Percentiles rank a stretch among this genome's conserved stretches.
Conservation (phyloP, 2,329 filamentous ascomycete genomes). For the Didymella segeticola region DNA sequence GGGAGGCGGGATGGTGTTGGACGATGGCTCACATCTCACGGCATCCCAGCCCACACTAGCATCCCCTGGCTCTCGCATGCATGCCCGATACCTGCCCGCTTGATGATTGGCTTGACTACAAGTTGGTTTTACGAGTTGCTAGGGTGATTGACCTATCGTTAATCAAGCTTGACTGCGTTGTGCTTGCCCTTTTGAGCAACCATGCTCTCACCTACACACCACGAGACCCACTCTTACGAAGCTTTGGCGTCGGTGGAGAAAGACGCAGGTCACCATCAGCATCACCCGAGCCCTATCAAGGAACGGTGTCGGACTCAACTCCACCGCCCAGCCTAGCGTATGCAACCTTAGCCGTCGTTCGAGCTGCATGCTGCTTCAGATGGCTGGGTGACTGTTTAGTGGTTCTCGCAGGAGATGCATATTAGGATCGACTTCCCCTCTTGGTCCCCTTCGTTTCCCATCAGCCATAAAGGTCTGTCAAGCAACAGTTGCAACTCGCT, state of each 20-base stretch:
- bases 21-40: conserved; percentile 21
- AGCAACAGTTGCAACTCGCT: conserved; percentile 43
- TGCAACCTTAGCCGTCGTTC: conserved; percentile 38
- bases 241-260: conserved; percentile 14
- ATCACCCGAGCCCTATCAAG: conserved; percentile 18
- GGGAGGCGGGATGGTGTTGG: conserved; percentile 13
- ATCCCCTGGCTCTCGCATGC: conserved; percentile 18
- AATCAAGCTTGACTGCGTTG: conserved; percentile 14
- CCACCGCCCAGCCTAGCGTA: conserved; percentile 35
- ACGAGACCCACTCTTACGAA: conserved; percentile 28
- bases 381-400: conserved; percentile 30
- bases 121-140: conserved; percentile 21
- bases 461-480: conserved; percentile 26
- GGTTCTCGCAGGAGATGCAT: conserved; percentile 26
- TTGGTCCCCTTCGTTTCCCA: conserved; percentile 17
- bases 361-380: conserved; percentile 23
- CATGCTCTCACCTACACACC: conserved; percentile 21
- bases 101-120: conserved; percentile 17
- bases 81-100: conserved; percentile 12
- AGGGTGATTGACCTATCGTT: conserved; percentile 24
- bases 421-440: conserved; percentile 33
- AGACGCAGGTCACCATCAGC: conserved; percentile 16
- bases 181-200: conserved; percentile 22
- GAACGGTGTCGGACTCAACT: conserved; percentile 22
- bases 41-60: conserved; percentile 23